Evolutionary conservation across 108 stramenopile genomes (phyloP).

Genomic region (Nitzschia palea): DNA sequence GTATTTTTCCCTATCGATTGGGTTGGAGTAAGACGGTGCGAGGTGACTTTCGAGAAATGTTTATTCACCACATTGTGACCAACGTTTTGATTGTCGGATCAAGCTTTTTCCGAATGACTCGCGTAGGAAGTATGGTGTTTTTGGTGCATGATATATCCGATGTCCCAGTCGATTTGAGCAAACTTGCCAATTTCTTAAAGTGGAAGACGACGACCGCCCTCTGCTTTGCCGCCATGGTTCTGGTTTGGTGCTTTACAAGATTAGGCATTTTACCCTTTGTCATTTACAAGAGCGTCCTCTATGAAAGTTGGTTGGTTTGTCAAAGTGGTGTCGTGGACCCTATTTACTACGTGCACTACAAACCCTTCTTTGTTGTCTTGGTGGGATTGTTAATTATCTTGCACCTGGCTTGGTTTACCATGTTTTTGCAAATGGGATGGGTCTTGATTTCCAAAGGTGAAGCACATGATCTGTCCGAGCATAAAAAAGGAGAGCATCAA

Average conservation of each 20-base stretch:
- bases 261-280: slow-evolving; percentile 74
- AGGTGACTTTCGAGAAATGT: slow-evolving; percentile 91
- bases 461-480: slow-evolving; percentile 82
- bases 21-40: slow-evolving; percentile 67
- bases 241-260: slow-evolving; percentile 73
- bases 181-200: slow-evolving; percentile 89
- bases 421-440: slow-evolving; percentile 80
- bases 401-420: slow-evolving; percentile 79
- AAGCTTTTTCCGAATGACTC: slow-evolving; percentile 62
- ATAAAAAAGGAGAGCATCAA: slow-evolving; percentile 72
- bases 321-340: slow-evolving; percentile 30
- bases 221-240: slow-evolving; percentile 71
- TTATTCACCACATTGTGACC: slow-evolving; percentile 84
- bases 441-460: slow-evolving; percentile 73
- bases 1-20: slow-evolving; percentile 35
- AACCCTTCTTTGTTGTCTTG: slow-evolving; percentile 51
- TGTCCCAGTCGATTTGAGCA: slow-evolving; percentile 85
- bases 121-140: slow-evolving; percentile 82
- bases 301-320: slow-evolving; percentile 54
- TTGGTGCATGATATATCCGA: slow-evolving; percentile 85
- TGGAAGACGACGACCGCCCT: slow-evolving; percentile 77
- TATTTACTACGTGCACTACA: slow-evolving; percentile 56
- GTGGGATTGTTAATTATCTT: slow-evolving; percentile 61
- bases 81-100: slow-evolving; percentile 69
- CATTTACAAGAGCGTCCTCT: slow-evolving; percentile 57